Evolutionary conservation across 495 filamentous ascomycete genomes (phyloP).

Genomic region (Chaetomium cochliodes): DNA sequence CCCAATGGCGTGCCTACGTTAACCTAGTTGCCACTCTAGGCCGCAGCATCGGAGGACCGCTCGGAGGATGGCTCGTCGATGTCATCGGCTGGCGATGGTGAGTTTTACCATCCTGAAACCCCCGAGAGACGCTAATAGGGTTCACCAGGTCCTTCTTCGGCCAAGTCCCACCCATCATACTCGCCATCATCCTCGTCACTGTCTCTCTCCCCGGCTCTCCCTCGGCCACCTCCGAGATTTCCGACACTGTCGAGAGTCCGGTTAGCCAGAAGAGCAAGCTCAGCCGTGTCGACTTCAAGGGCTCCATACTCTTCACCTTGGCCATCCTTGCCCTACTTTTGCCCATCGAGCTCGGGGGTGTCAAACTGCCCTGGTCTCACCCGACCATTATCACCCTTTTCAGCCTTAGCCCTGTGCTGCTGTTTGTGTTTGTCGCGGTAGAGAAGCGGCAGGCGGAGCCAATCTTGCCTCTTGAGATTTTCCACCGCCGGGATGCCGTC

Average conservation of each 20-base stretch:
- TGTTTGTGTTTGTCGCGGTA: conserved; percentile 50
- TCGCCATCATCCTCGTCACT: conserved; percentile 54
- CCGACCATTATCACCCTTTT: conserved; percentile 44
- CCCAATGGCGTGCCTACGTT: conserved; percentile 63
- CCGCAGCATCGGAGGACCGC: conserved; percentile 61
- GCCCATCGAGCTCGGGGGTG: conserved; percentile 60
- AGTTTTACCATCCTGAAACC: conserved; percentile 23
- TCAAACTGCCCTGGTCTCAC: conserved; percentile 56
- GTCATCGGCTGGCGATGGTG: conserved; percentile 66
- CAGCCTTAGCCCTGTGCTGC: conserved; percentile 33
- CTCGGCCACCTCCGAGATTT: background rate
- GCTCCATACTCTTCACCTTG: conserved; percentile 50
- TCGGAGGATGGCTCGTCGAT: conserved; percentile 65
- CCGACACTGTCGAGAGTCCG: conserved; percentile 12
- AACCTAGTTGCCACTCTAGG: conserved; percentile 64
- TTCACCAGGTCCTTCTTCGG: conserved; percentile 51
- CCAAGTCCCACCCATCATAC: conserved; percentile 54
- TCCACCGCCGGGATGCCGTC: conserved; percentile 55
- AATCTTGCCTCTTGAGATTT: conserved; percentile 59
- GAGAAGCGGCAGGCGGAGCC: conserved; percentile 59
- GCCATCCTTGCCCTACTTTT: conserved; percentile 52
- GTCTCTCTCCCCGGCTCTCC: conserved; percentile 42
- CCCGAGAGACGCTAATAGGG: background rate
- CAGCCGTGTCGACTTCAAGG: conserved; percentile 60
- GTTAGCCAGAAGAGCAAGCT: conserved; percentile 30